Percentiles rank a stretch among this genome's conserved stretches.
phyloP scores from a whole-genome alignment of 208 protist genomes.

The Trypanosoma caninum region DNA sequence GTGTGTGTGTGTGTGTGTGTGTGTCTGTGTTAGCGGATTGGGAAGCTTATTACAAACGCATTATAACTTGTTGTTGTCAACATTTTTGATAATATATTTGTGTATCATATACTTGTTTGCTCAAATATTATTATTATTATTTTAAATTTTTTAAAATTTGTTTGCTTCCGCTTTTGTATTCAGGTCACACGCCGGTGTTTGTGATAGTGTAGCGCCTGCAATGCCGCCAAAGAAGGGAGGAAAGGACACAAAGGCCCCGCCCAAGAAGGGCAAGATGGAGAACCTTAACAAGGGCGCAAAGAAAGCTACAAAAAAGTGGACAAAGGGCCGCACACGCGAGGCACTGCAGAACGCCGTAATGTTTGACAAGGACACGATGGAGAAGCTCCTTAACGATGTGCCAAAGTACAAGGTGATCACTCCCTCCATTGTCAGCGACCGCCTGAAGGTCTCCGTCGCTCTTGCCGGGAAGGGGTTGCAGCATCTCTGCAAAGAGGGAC shows the following conservation, averaged over 20 bases:
- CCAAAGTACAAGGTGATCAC: slow-evolving; percentile 94
- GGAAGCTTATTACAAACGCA: background rate
- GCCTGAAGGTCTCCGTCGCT: slow-evolving; percentile 84
- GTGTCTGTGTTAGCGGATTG: background rate
- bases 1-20: background rate
- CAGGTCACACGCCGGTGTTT: slow-evolving; percentile 32
- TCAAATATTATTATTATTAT: slow-evolving; percentile 7
- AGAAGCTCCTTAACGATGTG: slow-evolving; percentile 84
- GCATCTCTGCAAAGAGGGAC: slow-evolving; percentile 81
- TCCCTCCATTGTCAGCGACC: slow-evolving; percentile 84
- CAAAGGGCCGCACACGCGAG: slow-evolving; percentile 87
- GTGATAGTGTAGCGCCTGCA: background rate
- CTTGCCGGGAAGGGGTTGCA: slow-evolving; percentile 83
- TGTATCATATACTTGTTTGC: background rate
- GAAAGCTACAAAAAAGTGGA: slow-evolving; percentile 93
- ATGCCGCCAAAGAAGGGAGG: slow-evolving; percentile 61
- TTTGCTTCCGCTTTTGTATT: background rate
- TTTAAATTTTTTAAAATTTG: background rate
- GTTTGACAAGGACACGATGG: slow-evolving; percentile 86
- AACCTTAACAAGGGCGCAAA: slow-evolving; percentile 64
- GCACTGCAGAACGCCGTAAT: slow-evolving; percentile 90
- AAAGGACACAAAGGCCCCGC: slow-evolving; percentile 27
- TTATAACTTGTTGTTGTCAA: background rate
- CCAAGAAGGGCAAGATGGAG: slow-evolving; percentile 64
- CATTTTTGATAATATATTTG: background rate